Evolutionary conservation across 805 yeast species (phyloP).

Genomic region (Myxozyma udenii): DNA sequence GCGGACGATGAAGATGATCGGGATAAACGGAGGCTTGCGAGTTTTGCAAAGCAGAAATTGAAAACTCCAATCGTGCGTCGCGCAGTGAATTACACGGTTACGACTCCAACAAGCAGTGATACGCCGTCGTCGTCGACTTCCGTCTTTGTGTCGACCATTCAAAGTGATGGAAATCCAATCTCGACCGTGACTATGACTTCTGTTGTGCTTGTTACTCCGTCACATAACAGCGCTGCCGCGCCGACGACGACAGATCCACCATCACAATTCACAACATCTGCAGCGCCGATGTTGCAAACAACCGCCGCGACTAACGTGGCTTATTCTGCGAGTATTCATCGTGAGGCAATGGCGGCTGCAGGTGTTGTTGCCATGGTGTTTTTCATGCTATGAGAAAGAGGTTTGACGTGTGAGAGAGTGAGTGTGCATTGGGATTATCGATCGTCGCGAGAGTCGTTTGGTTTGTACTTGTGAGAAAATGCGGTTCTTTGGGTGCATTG

Average conservation of each 20-base stretch:
- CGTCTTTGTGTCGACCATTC: constrained; percentile 2
- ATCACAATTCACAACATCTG: neutral
- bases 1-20: neutral
- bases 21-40: constrained; percentile 1
- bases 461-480: no score
- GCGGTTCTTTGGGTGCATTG: no score
- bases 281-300: constrained; percentile 6
- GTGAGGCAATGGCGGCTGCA: constrained; percentile 1
- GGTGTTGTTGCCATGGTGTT: constrained; percentile 7
- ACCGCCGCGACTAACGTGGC: constrained; percentile 9
- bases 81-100: constrained; percentile 16
- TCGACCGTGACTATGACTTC: constrained; percentile 17
- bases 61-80: constrained; percentile 5
- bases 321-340: neutral
- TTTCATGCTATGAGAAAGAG: neutral
- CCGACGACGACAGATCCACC: constrained; percentile 1
- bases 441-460: no score
- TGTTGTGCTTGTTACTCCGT: neutral
- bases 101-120: neutral
- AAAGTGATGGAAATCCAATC: constrained; percentile 8
- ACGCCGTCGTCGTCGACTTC: constrained; percentile 7
- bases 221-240: neutral
- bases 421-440: no score
- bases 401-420: no score
- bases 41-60: neutral